These are phyloP conservation scores for Serpula lacrymans DNA, from an alignment of 768 basidiomycete genomes.

Conservation along the genomic window DNA sequence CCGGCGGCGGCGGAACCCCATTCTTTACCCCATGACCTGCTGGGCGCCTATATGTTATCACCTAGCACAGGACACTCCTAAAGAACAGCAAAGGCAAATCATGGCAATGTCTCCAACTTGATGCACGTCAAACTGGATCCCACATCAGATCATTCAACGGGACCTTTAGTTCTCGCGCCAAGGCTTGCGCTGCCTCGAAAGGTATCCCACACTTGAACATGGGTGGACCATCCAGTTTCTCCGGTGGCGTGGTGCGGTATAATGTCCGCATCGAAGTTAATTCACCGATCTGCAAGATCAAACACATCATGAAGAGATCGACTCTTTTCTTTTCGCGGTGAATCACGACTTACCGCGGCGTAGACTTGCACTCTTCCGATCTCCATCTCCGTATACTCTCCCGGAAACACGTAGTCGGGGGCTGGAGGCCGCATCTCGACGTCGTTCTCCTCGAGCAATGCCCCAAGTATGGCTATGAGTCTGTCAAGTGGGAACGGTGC, in stretches of 20 bases:
- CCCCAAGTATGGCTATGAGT: constrained; percentile 74
- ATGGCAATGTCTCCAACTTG: too few relatives aligned
- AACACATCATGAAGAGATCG: constrained; percentile 1
- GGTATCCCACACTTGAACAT: constrained; percentile 74
- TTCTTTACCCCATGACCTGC: too few relatives aligned
- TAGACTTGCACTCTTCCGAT: constrained; percentile 57
- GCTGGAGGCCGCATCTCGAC: constrained; percentile 42
- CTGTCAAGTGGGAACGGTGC: constrained; percentile 76
- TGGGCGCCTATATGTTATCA: too few relatives aligned
- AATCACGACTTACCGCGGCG: constrained; percentile 57
- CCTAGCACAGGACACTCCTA: too few relatives aligned
- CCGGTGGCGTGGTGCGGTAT: constrained; percentile 57
- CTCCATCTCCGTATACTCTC: constrained; percentile 77
- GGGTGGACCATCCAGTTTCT: constrained; percentile 66
- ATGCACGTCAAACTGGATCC: too few relatives aligned
- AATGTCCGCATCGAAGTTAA: constrained; percentile 62
- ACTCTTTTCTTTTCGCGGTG: too few relatives aligned
- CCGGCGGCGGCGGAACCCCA: too few relatives aligned
- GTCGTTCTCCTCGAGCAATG: constrained; percentile 70
- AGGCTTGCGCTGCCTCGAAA: constrained; percentile 47
- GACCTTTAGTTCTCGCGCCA: constrained; percentile 61
- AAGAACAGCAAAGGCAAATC: too few relatives aligned
- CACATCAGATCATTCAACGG: constrained; percentile 65
- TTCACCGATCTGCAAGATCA: constrained; percentile 53
- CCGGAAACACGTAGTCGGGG: constrained; percentile 51